Evolutionary conservation across 306 rosid species (phyloP).

Genomic region (Rosa lucieae): DNA sequence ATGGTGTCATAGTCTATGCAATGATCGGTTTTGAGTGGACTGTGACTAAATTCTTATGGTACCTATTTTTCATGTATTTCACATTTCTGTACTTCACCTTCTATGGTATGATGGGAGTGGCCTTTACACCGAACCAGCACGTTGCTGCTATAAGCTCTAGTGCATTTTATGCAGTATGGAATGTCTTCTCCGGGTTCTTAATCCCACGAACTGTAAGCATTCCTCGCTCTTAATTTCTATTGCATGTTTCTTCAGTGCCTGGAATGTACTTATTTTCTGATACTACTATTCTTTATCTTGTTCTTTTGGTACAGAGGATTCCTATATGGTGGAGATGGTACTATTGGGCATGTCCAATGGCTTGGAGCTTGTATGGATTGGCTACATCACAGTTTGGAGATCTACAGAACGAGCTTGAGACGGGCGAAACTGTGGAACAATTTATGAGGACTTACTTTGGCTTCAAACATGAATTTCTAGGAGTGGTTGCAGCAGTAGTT

Average conservation of each 20-base stretch:
- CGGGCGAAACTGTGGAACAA: constrained; percentile 13
- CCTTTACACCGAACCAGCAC: constrained; percentile 42
- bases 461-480: constrained; percentile 22
- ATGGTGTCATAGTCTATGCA: constrained; percentile 46
- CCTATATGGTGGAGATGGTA: constrained; percentile 72
- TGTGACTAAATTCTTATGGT: constrained; percentile 36
- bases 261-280: neutral
- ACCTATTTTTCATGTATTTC: constrained; percentile 45
- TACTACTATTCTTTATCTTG: neutral
- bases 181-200: constrained; percentile 46
- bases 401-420: constrained; percentile 16
- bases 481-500: constrained; percentile 18
- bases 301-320: constrained; percentile 39
- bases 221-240: neutral
- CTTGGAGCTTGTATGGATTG: constrained; percentile 66
- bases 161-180: constrained; percentile 35
- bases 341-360: constrained; percentile 49
- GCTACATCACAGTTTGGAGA: constrained; percentile 62
- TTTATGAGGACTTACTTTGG: constrained; percentile 21
- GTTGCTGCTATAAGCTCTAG: constrained; percentile 24
- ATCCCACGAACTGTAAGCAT: constrained; percentile 46
- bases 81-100: constrained; percentile 46
- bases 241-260: neutral
- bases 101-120: constrained; percentile 55
- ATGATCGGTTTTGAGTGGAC: constrained; percentile 55